phyloP scores from a whole-genome alignment of 2,329 filamentous ascomycete genomes.

The Ceratocystis diversiconidia region DNA sequence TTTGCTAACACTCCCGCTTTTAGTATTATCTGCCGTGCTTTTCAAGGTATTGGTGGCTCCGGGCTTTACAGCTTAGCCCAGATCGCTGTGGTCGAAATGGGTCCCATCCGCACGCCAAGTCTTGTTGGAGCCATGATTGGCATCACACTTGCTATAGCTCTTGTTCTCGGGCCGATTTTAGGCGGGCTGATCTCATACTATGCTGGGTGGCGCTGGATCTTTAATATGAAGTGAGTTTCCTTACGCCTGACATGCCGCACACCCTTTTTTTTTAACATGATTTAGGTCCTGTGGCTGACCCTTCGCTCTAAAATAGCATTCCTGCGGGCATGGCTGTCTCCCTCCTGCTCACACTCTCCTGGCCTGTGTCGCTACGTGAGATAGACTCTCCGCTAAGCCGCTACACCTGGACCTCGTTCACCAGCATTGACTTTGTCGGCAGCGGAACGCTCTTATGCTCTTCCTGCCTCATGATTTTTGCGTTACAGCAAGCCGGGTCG shows the following conservation, averaged over 20 bases:
- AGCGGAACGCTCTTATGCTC: constrained; percentile 36
- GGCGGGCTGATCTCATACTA: constrained; percentile 42
- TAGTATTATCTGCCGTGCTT: constrained; percentile 43
- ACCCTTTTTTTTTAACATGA: constrained; percentile 16
- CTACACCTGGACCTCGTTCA: constrained; percentile 30
- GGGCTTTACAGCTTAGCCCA: constrained; percentile 47
- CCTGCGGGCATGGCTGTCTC: constrained; percentile 33
- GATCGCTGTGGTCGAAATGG: constrained; percentile 42
- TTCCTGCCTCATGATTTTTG: constrained; percentile 41
- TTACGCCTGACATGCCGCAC: background rate
- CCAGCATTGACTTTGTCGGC: constrained; percentile 39
- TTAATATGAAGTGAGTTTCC: constrained; percentile 43
- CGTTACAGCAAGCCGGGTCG: constrained; percentile 42
- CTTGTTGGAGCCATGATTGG: constrained; percentile 42
- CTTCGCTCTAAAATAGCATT: constrained; percentile 26
- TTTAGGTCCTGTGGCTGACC: too few species aligned
- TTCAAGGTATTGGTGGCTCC: constrained; percentile 47
- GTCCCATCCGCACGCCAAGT: constrained; percentile 37
- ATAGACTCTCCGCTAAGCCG: constrained; percentile 9
- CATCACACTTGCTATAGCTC: constrained; percentile 41
- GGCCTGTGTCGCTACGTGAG: constrained; percentile 14
- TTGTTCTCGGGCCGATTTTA: constrained; percentile 43
- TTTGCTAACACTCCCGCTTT: background rate
- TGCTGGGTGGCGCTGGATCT: constrained; percentile 44
- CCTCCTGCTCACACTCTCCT: constrained; percentile 26